Percentiles rank a stretch among this genome's conserved stretches.
These are phyloP conservation scores for Diplodia mutila DNA, from an alignment of 2,329 filamentous ascomycete species.

Conservation along the genomic window DNA sequence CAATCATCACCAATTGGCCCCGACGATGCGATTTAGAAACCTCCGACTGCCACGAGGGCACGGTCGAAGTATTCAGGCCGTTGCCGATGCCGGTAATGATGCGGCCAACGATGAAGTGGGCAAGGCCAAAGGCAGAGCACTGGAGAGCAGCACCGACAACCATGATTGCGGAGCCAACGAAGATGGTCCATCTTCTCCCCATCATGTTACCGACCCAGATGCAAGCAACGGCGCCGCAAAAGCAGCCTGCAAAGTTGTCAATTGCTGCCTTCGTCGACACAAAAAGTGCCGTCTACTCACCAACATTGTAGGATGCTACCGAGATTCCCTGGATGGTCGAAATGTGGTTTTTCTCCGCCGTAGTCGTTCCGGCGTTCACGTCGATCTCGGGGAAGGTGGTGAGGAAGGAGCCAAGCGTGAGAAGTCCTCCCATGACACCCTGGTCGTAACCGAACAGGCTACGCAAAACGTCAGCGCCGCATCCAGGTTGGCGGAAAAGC, in stretches of 20 bases:
- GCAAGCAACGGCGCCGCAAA: conserved; percentile 49
- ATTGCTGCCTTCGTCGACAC: conserved; percentile 39
- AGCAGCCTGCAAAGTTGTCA: conserved; percentile 40
- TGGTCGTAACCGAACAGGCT: conserved; percentile 64
- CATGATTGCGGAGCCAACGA: conserved; percentile 63
- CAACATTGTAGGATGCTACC: conserved; percentile 30
- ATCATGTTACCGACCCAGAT: conserved; percentile 61
- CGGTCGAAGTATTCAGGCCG: conserved; percentile 49
- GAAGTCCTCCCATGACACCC: conserved; percentile 70
- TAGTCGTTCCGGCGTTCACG: conserved; percentile 40
- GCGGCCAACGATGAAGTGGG: conserved; percentile 52
- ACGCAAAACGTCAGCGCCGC: not conserved
- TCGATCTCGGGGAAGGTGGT: conserved; percentile 47
- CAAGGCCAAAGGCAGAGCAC: conserved; percentile 52
- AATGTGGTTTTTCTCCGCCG: conserved; percentile 38
- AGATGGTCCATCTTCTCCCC: conserved; percentile 61
- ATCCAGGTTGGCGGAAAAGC: not conserved
- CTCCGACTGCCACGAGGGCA: conserved; percentile 53
- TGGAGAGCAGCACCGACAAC: conserved; percentile 64
- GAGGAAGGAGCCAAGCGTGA: conserved; percentile 69
- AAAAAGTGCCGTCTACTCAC: not conserved
- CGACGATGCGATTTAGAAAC: conserved; percentile 51
- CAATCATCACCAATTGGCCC: conserved; percentile 54
- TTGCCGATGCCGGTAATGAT: conserved; percentile 56
- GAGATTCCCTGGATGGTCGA: conserved; percentile 48